Evolutionary conservation across 2,329 filamentous ascomycete species (phyloP), one percentile per base, ranked within the genome.

Genomic region (Gaeumannomyces tritici): DNA sequence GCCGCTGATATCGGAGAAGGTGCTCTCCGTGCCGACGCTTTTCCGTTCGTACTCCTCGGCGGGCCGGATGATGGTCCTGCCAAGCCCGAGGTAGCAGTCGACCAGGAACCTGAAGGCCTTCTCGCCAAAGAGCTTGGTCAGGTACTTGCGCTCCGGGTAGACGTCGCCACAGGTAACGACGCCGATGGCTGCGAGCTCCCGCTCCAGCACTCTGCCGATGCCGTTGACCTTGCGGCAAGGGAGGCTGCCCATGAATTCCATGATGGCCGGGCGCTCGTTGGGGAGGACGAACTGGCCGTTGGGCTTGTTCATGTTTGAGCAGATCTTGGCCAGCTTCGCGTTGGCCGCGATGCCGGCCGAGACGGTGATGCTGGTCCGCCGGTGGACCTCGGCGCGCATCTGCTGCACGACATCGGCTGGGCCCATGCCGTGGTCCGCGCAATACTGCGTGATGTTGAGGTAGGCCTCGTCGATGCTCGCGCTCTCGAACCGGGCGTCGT

Each of bases 391-490:
- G 13, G 80, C 80, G 12, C 95, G 86, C 77, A 98, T 85, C 68
- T 93, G 86, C 57, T 85, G 80, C 15, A 97, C 89, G 0, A 81
- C 90, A 33, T 91, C 88, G 57, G 89, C 87, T 0, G 93, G 88
- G 0, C 75, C 79, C 71, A 93, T 80, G 13, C 82, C 70, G 65
- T 93, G 87, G 42, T 86, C 82, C 13, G 77, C 68, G 70, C 93
- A 96, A 71, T 96, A 98, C 60, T 87, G 79, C 0, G 95, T 98
- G 63, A 99, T 90, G 69, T 99, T 98, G 31, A 99, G 79, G 71
- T 97, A 99, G 0, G 95, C 95, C 73, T 99, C 95, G 68, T 99
- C 95, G 66, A 96, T 93, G 71, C 92, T 96, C 0, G 93, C 91
- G 68, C 90, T 96, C 73, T 98, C 91, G 68, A 96, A 99, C 1